A percentile compares a stretch with the other conserved stretches of the same genome.
These are phyloP conservation scores for Aspergillus sp. DNA, from an alignment of 2,329 filamentous ascomycete species.

Conservation along the genomic window DNA sequence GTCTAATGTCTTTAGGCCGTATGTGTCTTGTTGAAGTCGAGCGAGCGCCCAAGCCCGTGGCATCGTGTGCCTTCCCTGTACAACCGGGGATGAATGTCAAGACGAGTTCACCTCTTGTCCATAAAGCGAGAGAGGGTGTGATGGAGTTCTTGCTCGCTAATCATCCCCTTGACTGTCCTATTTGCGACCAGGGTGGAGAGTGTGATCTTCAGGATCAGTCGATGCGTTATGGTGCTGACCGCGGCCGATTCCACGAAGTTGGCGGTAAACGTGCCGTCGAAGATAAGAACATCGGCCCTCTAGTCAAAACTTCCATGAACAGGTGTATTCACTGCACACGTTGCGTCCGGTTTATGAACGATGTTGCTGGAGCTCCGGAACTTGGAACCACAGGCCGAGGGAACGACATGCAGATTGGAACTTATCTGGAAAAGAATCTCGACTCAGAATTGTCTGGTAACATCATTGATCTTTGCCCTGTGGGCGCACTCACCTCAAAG, in stretches of 20 bases:
- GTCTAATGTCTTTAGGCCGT: constrained; percentile 45
- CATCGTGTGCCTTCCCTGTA: constrained; percentile 97
- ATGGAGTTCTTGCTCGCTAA: constrained; percentile 99
- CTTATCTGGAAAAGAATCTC: constrained; percentile 89
- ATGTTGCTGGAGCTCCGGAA: constrained; percentile 91
- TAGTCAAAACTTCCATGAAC: constrained; percentile 99
- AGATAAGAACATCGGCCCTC: constrained; percentile 97
- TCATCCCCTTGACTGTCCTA: constrained; percentile 90
- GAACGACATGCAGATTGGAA: constrained; percentile 96
- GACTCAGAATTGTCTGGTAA: constrained; percentile 95
- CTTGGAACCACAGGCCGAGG: constrained; percentile 90
- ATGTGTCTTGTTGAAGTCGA: constrained; percentile 99
- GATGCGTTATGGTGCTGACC: constrained; percentile 94
- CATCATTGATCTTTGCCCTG: constrained; percentile 95
- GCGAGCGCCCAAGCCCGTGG: constrained; percentile 89
- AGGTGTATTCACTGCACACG: constrained; percentile 98
- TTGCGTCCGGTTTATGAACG: constrained; percentile 96
- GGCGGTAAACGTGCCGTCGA: constrained; percentile 95
- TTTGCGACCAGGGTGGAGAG: constrained; percentile 98
- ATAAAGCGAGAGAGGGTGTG: constrained; percentile 97
- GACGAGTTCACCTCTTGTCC: constrained; percentile 89
- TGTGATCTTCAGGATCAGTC: constrained; percentile 99
- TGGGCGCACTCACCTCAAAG: constrained; percentile 93
- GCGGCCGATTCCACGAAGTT: constrained; percentile 93
- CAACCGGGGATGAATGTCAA: constrained; percentile 99